Conservation (phyloP, 1,284 basidiomycete species). For the Amylostereum areolatum region DNA sequence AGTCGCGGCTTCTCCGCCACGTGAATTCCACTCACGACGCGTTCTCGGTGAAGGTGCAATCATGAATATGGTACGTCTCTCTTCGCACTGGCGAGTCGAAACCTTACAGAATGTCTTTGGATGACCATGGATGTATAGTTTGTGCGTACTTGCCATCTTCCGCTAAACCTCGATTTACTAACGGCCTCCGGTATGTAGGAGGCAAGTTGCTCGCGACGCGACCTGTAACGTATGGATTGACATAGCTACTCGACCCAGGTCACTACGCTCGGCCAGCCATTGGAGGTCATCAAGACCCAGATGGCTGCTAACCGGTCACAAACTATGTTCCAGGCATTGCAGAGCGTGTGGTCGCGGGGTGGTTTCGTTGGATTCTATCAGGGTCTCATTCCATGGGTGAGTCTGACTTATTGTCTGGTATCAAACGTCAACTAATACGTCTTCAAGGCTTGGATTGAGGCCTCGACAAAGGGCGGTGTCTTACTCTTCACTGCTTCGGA, state of each 20-base stretch:
- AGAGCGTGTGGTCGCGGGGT: constrained; percentile 88
- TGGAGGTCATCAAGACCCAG: constrained; percentile 98
- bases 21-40: constrained; percentile 10
- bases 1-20: constrained; percentile 22
- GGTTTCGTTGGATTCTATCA: constrained; percentile 93
- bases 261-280: constrained; percentile 95
- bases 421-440: background rate
- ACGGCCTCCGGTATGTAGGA: constrained; percentile 29
- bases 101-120: background rate
- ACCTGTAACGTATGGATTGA: background rate
- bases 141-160: constrained; percentile 36
- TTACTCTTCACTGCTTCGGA: constrained; percentile 95
- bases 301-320: constrained; percentile 95
- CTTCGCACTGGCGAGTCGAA: constrained; percentile 2
- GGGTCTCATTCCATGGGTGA: constrained; percentile 96
- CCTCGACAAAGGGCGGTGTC: constrained; percentile 96
- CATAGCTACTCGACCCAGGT: constrained; percentile 45
- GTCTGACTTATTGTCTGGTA: background rate
- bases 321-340: constrained; percentile 83
- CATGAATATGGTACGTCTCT: constrained; percentile 82
- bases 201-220: constrained; percentile 29
- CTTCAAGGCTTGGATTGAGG: constrained; percentile 95
- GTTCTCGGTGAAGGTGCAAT: constrained; percentile 63
- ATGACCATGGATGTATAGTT: constrained; percentile 35
- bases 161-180: constrained; percentile 10